Conservation (phyloP, 169 alveolate species). For the Eimeria acervulina region DNA sequence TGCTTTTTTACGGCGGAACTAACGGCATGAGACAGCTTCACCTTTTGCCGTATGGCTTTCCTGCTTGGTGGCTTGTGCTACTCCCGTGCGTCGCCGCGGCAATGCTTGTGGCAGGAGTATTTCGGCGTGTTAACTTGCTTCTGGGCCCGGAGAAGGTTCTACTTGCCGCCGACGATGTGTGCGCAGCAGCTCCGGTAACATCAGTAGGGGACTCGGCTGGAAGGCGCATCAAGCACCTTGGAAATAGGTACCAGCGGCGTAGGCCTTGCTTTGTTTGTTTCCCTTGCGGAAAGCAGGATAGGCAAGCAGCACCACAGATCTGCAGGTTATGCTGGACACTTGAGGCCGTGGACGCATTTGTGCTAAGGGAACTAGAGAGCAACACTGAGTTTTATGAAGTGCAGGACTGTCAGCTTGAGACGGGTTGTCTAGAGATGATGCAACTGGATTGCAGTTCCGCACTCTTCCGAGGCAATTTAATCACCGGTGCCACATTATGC, state of each 20-base stretch:
- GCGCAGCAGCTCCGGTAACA: constrained; percentile 11
- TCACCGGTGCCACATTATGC: background rate
- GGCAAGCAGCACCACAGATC: background rate
- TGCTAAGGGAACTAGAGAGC: constrained; percentile 45
- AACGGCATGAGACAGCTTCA: constrained; percentile 48
- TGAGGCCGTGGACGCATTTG: constrained; percentile 35
- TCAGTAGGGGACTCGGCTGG: background rate
- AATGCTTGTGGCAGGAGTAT: constrained; percentile 47
- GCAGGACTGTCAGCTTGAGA: constrained; percentile 43
- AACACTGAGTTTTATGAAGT: background rate
- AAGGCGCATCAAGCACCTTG: background rate
- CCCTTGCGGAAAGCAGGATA: background rate
- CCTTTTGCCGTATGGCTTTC: constrained; percentile 58
- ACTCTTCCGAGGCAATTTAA: background rate
- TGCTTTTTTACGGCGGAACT: constrained; percentile 26
- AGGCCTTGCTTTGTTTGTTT: background rate
- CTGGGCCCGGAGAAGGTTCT: constrained; percentile 65
- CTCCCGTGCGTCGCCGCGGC: constrained; percentile 3
- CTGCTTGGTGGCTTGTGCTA: constrained; percentile 69
- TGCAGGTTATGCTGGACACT: constrained; percentile 54
- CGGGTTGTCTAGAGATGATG: background rate
- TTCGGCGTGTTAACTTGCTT: background rate
- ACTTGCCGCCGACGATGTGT: constrained; percentile 19
- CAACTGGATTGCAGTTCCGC: background rate
- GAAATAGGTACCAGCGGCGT: background rate